A percentile compares a stretch with the other conserved stretches of the same genome.
These are phyloP conservation scores for Pseudocercospora macadamiae DNA, from an alignment of 2,329 filamentous ascomycete species.

Conservation along the genomic window DNA sequence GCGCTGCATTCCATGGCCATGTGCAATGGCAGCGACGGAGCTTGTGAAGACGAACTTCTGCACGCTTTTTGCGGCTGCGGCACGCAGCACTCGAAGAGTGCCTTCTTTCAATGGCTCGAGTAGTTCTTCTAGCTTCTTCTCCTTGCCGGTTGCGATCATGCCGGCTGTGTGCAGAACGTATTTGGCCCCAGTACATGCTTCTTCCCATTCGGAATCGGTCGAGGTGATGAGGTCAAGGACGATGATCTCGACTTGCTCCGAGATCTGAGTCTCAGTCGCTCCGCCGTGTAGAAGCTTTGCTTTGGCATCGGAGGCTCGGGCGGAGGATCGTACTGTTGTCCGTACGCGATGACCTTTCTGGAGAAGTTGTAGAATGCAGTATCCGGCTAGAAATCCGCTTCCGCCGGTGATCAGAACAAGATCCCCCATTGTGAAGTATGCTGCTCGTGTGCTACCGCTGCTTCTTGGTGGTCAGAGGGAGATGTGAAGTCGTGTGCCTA, in stretches of 20 bases:
- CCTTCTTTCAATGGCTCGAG: conserved; percentile 16
- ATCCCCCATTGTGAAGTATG: too few relatives aligned
- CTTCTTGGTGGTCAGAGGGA: neutral
- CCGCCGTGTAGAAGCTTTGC: conserved; percentile 18
- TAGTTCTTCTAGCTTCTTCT: conserved; percentile 23
- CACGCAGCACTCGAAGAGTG: conserved; percentile 17
- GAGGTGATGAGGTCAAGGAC: conserved; percentile 18
- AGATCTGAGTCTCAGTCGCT: conserved; percentile 15
- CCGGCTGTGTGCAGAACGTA: conserved; percentile 22
- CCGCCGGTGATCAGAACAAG: conserved; percentile 21
- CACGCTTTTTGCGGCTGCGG: conserved; percentile 15
- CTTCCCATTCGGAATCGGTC: conserved; percentile 18
- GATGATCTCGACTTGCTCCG: conserved; percentile 17
- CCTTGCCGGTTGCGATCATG: conserved; percentile 23
- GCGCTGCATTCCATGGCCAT: conserved; percentile 20
- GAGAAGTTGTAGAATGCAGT: conserved; percentile 20
- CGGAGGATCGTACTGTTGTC: conserved; percentile 17
- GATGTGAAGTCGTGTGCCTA: neutral
- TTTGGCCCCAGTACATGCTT: conserved; percentile 15
- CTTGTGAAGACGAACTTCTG: conserved; percentile 22
- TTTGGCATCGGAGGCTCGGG: conserved; percentile 18
- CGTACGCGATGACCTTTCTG: conserved; percentile 17
- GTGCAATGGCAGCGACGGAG: conserved; percentile 21
- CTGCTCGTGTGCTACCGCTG: too few relatives aligned
- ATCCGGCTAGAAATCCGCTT: conserved; percentile 17